Percentiles rank a stretch among this genome's conserved stretches.
Evolutionary conservation across 2,329 filamentous ascomycete species (phyloP).

Genomic region (Alternaria brassicae): DNA sequence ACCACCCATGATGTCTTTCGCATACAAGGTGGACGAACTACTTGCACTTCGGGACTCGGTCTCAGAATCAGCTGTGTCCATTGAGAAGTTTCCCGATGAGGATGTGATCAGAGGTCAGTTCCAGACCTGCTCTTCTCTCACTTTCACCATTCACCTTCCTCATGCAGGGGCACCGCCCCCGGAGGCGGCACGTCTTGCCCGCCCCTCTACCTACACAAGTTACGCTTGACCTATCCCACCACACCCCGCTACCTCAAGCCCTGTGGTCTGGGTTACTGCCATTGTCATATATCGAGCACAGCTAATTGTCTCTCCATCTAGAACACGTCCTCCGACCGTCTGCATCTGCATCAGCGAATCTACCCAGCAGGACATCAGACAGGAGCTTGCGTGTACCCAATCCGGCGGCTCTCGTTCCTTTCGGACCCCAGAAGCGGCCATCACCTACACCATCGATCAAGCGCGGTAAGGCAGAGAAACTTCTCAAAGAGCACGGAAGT

Average conservation of each 20-base stretch:
- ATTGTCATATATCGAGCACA: background rate
- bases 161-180: background rate
- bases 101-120: conserved; percentile 53
- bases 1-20: conserved; percentile 38
- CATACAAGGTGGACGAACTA: conserved; percentile 53
- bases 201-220: background rate
- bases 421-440: conserved; percentile 45
- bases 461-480: conserved; percentile 57
- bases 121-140: conserved; percentile 15
- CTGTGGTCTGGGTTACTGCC: background rate
- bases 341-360: conserved; percentile 48
- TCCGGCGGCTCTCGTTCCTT: conserved; percentile 22
- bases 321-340: conserved; percentile 53
- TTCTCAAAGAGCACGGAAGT: conserved; percentile 61
- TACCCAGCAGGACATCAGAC: conserved; percentile 34
- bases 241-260: background rate
- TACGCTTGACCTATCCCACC: background rate
- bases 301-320: conserved; percentile 24
- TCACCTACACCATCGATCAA: conserved; percentile 61
- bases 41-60: conserved; percentile 52
- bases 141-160: conserved; percentile 20
- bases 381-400: conserved; percentile 34
- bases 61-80: conserved; percentile 52
- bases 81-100: conserved; percentile 52
- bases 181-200: background rate